Evolutionary conservation across 2,329 filamentous ascomycete genomes (phyloP).

Genomic region (Parastagonospora nodorum): DNA sequence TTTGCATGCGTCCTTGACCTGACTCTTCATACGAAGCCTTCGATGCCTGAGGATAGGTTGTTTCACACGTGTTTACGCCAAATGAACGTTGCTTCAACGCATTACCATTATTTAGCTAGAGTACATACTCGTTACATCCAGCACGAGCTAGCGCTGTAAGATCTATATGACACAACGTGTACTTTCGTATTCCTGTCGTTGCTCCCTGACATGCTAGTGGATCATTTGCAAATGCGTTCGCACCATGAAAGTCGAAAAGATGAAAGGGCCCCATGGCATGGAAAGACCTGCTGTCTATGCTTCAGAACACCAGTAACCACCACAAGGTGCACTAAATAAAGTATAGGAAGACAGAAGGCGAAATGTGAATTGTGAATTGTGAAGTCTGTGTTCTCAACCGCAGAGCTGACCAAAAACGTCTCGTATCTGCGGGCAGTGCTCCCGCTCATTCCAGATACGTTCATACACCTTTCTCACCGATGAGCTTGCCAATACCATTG

Average conservation of each 20-base stretch:
- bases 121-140: conserved; percentile 27
- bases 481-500: conserved; percentile 43
- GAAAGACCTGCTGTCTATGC: conserved; percentile 41
- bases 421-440: not conserved
- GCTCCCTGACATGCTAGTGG: conserved; percentile 29
- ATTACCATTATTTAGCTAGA: conserved; percentile 45
- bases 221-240: conserved; percentile 16
- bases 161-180: conserved; percentile 40
- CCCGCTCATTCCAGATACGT: not conserved
- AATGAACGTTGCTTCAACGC: conserved; percentile 9
- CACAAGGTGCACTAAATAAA: conserved; percentile 25
- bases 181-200: conserved; percentile 37
- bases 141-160: conserved; percentile 22
- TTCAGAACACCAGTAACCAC: conserved; percentile 34
- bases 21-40: no score
- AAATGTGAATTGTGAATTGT: conserved; percentile 16
- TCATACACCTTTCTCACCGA: conserved; percentile 33
- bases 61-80: no score
- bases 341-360: conserved; percentile 39
- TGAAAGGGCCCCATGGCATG: conserved; percentile 22
- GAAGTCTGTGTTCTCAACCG: conserved; percentile 5
- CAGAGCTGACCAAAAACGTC: not conserved
- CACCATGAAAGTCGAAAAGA: conserved; percentile 12
- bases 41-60: no score
- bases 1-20: no score